Evolutionary conservation across 495 filamentous ascomycete species (phyloP).

Genomic region (Penicillium verhagenii): DNA sequence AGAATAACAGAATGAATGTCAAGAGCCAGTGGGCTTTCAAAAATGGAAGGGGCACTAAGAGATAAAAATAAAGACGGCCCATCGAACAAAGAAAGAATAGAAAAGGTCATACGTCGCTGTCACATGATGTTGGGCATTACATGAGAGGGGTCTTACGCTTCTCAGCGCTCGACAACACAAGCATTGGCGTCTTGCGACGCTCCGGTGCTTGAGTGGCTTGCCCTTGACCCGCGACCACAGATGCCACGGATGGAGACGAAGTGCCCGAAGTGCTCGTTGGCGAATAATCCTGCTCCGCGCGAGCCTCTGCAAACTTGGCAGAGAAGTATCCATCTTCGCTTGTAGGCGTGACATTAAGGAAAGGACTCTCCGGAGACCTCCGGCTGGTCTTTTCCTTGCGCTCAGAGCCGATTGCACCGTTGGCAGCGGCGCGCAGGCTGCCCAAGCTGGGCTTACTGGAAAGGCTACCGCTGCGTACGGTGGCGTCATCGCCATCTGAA

Average conservation of each 20-base stretch:
- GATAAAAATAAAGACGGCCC: conserved; percentile 5
- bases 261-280: conserved; percentile 17
- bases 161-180: conserved; percentile 84
- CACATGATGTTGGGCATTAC: conserved; percentile 47
- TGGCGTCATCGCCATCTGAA: conserved; percentile 80
- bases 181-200: conserved; percentile 77
- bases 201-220: conserved; percentile 50
- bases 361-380: conserved; percentile 50
- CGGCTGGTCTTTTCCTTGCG: conserved; percentile 62
- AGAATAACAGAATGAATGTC: conserved; percentile 18
- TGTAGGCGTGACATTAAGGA: conserved; percentile 46
- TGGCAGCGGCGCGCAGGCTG: conserved; percentile 73
- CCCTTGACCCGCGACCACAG: conserved; percentile 49
- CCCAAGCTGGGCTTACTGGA: conserved; percentile 77
- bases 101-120: conserved; percentile 39
- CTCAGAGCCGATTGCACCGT: conserved; percentile 84
- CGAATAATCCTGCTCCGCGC: conserved; percentile 36
- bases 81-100: conserved; percentile 6
- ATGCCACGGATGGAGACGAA: conserved; percentile 44
- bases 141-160: conserved; percentile 79
- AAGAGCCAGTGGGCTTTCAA: conserved; percentile 1
- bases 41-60: background rate
- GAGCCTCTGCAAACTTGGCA: conserved; percentile 52
- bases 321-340: conserved; percentile 64
- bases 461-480: conserved; percentile 76